Percentiles rank a stretch among this genome's conserved stretches.
phyloP scores from a whole-genome alignment of 2,329 filamentous ascomycete genomes.

The Epichloe aotearoae region DNA sequence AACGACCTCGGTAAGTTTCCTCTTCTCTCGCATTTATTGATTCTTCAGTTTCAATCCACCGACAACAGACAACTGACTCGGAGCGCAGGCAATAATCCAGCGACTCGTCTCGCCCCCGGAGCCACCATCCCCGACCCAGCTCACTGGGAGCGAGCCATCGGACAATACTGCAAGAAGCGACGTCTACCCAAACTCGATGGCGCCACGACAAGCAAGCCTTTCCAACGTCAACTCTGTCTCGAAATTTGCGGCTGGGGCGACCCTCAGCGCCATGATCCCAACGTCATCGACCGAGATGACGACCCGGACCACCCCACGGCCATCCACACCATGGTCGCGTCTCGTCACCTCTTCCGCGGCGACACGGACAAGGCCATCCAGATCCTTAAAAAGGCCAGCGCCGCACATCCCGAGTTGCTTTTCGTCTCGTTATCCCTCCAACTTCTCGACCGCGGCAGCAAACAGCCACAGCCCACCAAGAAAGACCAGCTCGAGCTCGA shows the following conservation, averaged over 20 bases:
- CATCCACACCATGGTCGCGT: conserved; percentile 60
- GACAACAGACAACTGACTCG: conserved; percentile 6
- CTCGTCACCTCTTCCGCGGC: conserved; percentile 62
- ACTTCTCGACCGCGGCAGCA: conserved; percentile 40
- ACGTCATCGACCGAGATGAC: conserved; percentile 28
- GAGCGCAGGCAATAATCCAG: conserved; percentile 32
- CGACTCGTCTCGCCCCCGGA: conserved; percentile 32
- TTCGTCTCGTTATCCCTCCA: conserved; percentile 57
- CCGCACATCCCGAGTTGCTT: conserved; percentile 47
- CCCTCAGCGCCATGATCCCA: conserved; percentile 31
- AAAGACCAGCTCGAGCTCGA: conserved; percentile 45
- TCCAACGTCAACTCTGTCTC: conserved; percentile 62
- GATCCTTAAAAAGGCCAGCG: conserved; percentile 54
- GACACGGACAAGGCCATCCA: conserved; percentile 55
- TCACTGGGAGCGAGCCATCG: conserved; percentile 49
- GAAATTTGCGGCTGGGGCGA: conserved; percentile 63
- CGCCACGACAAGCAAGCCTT: conserved; percentile 47
- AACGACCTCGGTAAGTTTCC: conserved; percentile 46
- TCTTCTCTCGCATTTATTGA: background rate
- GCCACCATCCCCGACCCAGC: conserved; percentile 31
- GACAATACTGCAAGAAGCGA: conserved; percentile 48
- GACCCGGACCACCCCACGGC: conserved; percentile 36
- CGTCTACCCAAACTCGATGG: conserved; percentile 52
- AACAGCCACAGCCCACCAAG: conserved; percentile 17
- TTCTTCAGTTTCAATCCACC: background rate